A percentile compares a stretch with the other conserved stretches of the same genome.
Conservation (phyloP, 148 eudicot species). For the Camellia japonica region DNA sequence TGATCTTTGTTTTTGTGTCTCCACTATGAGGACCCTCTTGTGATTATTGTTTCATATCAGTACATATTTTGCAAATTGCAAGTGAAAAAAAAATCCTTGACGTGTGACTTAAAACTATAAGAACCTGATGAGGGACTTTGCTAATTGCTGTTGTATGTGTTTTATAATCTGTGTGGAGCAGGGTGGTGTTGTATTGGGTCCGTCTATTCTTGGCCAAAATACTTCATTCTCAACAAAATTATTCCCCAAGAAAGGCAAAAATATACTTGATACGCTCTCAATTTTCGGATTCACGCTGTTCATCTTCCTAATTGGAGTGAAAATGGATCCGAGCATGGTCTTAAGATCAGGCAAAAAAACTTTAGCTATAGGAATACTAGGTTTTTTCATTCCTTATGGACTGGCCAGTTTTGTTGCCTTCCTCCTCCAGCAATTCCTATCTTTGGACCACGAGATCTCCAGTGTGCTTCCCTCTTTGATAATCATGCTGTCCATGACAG, state of each 20-base stretch:
- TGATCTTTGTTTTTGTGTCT: slow-evolving; percentile 12
- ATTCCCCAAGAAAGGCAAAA: slow-evolving; percentile 31
- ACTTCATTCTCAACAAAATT: background rate
- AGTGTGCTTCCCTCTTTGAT: slow-evolving; percentile 16
- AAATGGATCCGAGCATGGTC: slow-evolving; percentile 27
- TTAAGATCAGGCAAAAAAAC: slow-evolving; percentile 26
- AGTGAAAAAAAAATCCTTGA: background rate
- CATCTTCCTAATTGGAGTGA: slow-evolving; percentile 53
- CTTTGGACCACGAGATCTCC: slow-evolving; percentile 11
- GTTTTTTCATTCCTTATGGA: slow-evolving; percentile 22
- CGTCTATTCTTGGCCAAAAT: slow-evolving; percentile 28
- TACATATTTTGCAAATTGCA: background rate
- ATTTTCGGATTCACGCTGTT: slow-evolving; percentile 40
- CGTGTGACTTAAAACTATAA: background rate
- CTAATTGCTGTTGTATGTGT: background rate
- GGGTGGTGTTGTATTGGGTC: slow-evolving; percentile 52
- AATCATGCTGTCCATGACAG: slow-evolving; percentile 10
- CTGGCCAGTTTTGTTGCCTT: slow-evolving; percentile 11
- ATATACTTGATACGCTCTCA: slow-evolving; percentile 38
- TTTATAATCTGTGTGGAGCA: slow-evolving; percentile 14
- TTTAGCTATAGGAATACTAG: slow-evolving; percentile 31
- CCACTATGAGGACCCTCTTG: slow-evolving; percentile 1
- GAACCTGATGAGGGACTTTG: background rate
- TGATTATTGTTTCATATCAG: background rate
- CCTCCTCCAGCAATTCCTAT: background rate